A percentile compares a stretch with the other conserved stretches of the same genome.
Evolutionary conservation across 2,329 filamentous ascomycete species (phyloP).

Genomic region (Tolypocladium pustulatum): DNA sequence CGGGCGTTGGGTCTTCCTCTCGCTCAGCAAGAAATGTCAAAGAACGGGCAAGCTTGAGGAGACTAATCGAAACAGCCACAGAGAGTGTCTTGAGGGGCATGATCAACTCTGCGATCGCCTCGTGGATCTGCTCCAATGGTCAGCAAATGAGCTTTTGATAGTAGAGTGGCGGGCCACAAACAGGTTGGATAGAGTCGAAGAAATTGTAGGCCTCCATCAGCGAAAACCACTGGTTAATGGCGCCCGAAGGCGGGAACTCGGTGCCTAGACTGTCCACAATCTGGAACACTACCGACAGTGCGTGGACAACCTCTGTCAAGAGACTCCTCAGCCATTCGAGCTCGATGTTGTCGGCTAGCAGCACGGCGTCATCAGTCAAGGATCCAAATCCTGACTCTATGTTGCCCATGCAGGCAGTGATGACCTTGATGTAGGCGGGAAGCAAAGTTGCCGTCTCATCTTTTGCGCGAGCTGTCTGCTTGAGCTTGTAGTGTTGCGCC

Average conservation of each 20-base stretch:
- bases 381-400: constrained; percentile 38
- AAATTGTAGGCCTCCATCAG: constrained; percentile 60
- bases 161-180: constrained; percentile 8
- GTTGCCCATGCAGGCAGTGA: constrained; percentile 37
- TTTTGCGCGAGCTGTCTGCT: constrained; percentile 11
- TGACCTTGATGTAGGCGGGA: constrained; percentile 35
- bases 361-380: constrained; percentile 36
- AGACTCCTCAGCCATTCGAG: constrained; percentile 51
- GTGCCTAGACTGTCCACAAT: constrained; percentile 50
- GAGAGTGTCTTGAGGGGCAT: constrained; percentile 59
- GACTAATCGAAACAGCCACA: constrained; percentile 57
- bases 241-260: constrained; percentile 44
- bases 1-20: constrained; percentile 23
- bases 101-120: constrained; percentile 38
- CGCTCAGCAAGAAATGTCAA: constrained; percentile 30
- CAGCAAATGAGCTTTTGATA: constrained; percentile 4
- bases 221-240: constrained; percentile 64
- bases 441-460: constrained; percentile 34
- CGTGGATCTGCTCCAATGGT: constrained; percentile 20
- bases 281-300: constrained; percentile 63
- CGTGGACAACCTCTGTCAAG: constrained; percentile 62
- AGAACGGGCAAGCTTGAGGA: constrained; percentile 56
- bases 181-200: constrained; percentile 48
- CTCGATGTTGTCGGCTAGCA: constrained; percentile 42
- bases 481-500: constrained; percentile 18